phyloP scores from a whole-genome alignment of 2,329 filamentous ascomycete genomes.

The Chrysoporthe deuterocubensis region DNA sequence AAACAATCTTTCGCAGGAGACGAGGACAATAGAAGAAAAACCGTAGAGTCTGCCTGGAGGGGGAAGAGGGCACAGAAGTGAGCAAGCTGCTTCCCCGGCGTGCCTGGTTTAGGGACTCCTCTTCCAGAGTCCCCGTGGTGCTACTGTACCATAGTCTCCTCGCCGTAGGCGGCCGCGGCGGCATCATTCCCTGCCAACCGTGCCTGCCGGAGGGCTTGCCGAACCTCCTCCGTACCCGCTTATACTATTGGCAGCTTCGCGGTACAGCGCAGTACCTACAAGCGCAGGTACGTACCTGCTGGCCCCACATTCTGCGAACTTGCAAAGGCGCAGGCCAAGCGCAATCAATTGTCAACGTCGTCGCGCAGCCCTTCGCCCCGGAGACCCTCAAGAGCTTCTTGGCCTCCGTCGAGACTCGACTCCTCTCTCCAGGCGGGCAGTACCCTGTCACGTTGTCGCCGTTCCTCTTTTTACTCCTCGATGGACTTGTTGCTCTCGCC shows the following conservation, averaged over 20 bases:
- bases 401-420: not conserved
- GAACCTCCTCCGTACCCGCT: not conserved
- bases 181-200: not conserved
- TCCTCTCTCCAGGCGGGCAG: conserved; percentile 4
- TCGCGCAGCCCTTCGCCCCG: not conserved
- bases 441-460: not conserved
- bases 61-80: conserved; percentile 2
- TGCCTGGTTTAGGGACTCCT: not conserved
- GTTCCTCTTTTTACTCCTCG: conserved; percentile 5
- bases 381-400: not conserved
- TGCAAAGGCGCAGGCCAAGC: conserved; percentile 7
- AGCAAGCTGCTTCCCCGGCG: not conserved
- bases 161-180: not conserved
- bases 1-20: not conserved
- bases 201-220: not conserved
- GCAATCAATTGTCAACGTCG: conserved; percentile 10
- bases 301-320: conserved; percentile 4
- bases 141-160: not conserved
- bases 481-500: conserved; percentile 25
- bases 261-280: not conserved
- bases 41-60: not conserved
- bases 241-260: not conserved
- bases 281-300: conserved; percentile 6
- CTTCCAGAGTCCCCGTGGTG: not conserved
- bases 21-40: not conserved